These are phyloP conservation scores for Zostera marina DNA, from an alignment of 116 monocot species.

Conservation along the genomic window DNA sequence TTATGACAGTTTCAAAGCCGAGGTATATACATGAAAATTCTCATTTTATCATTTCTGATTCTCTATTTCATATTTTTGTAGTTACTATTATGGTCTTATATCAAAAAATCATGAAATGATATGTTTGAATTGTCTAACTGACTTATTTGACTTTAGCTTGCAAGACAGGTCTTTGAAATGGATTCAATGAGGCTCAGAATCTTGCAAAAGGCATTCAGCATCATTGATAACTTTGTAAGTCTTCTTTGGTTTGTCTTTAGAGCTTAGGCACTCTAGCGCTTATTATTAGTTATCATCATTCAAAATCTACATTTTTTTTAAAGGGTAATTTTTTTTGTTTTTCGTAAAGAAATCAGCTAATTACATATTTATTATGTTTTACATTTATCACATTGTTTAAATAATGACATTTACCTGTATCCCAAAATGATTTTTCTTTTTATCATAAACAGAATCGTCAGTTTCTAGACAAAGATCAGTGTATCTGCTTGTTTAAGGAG, in stretches of 20 bases:
- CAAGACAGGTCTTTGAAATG: slow-evolving; percentile 74
- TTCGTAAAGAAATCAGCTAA: too few relatives aligned
- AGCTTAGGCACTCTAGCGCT: neutral
- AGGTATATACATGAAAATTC: slow-evolving; percentile 27
- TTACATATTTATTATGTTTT: too few relatives aligned
- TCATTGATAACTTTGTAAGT: slow-evolving; percentile 77
- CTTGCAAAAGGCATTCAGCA: slow-evolving; percentile 75
- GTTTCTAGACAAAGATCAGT: slow-evolving; percentile 70
- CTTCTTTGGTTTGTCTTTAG: neutral
- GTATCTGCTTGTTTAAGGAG: slow-evolving; percentile 61
- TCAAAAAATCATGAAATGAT: neutral
- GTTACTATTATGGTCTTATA: neutral
- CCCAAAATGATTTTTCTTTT: neutral
- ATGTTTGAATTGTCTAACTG: neutral
- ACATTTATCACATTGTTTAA: too few relatives aligned
- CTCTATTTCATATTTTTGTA: neutral
- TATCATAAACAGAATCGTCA: slow-evolving; percentile 30
- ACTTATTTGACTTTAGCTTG: slow-evolving; percentile 35
- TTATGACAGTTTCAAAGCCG: slow-evolving; percentile 93
- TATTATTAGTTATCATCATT: neutral
- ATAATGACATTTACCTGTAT: too few relatives aligned
- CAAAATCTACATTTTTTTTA: neutral
- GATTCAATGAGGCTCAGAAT: slow-evolving; percentile 63
- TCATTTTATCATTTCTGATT: neutral
- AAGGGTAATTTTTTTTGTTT: neutral